phyloP scores from a whole-genome alignment of 345 rosid genomes.

The Acer campestre region DNA sequence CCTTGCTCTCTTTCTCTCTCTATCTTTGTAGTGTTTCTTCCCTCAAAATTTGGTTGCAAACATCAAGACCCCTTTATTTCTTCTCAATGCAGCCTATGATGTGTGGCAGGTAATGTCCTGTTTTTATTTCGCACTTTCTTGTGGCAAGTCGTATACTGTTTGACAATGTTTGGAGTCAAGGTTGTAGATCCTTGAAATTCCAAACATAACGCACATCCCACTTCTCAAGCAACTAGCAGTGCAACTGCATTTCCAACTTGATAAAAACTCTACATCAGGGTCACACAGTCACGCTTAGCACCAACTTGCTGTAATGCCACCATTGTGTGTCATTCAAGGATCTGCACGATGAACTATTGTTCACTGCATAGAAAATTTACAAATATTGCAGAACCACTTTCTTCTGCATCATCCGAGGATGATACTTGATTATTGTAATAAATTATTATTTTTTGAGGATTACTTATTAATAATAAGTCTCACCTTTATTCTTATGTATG shows the following conservation, averaged over 20 bases:
- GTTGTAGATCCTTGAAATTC: conserved; percentile 8
- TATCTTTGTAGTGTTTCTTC: conserved; percentile 69
- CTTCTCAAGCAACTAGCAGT: not conserved
- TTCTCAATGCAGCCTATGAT: conserved; percentile 86
- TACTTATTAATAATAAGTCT: conserved; percentile 5
- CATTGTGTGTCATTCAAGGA: conserved; percentile 26
- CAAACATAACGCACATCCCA: not conserved
- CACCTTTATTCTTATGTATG: not conserved
- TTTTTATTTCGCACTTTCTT: conserved; percentile 8
- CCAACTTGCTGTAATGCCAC: not conserved
- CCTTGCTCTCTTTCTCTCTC: conserved; percentile 15
- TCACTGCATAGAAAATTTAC: conserved; percentile 45
- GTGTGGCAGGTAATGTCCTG: conserved; percentile 69
- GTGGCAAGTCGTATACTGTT: conserved; percentile 28
- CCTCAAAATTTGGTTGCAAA: conserved; percentile 70
- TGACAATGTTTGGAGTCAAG: not conserved
- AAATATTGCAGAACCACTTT: conserved; percentile 3
- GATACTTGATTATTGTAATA: conserved; percentile 2
- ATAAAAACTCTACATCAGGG: not conserved
- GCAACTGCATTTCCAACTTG: not conserved
- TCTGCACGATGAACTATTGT: conserved; percentile 28
- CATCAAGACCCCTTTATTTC: conserved; percentile 74
- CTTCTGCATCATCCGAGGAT: conserved; percentile 35
- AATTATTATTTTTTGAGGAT: not conserved
- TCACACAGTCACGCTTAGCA: not conserved